phyloP scores from a whole-genome alignment of 805 yeast genomes.

The Zygosaccharomyces lentus region DNA sequence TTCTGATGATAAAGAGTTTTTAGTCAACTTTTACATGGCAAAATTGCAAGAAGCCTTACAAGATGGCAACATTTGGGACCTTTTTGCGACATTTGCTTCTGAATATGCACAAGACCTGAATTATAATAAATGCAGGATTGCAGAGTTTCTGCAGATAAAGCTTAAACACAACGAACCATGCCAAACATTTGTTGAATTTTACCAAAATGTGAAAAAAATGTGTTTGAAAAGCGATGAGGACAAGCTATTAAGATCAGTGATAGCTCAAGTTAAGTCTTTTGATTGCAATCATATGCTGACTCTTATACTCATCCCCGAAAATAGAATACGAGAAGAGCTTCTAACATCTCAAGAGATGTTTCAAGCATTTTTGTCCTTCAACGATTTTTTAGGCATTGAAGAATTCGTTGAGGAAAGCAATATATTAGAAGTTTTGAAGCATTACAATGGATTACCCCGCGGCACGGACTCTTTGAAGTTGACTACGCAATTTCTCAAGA shows the following conservation, averaged over 20 bases:
- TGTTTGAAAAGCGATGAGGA: conserved; percentile 9
- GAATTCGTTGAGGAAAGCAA: conserved; percentile 10
- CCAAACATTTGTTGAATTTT: conserved; percentile 10
- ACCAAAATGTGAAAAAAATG: conserved; percentile 8
- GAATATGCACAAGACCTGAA: conserved; percentile 25
- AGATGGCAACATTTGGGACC: conserved; percentile 17
- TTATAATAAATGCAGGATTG: conserved; percentile 24
- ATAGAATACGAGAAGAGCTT: conserved; percentile 1
- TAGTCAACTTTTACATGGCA: conserved; percentile 25
- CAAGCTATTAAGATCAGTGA: background rate
- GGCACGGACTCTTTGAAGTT: conserved; percentile 11
- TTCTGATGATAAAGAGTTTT: conserved; percentile 23
- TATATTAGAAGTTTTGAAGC: conserved; percentile 18
- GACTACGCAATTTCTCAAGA: conserved; percentile 16
- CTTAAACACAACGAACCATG: conserved; percentile 12
- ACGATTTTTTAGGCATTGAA: conserved; percentile 29
- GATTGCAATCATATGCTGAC: conserved; percentile 21
- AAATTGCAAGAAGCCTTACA: conserved; percentile 21
- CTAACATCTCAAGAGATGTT: conserved; percentile 13
- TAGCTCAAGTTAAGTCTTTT: conserved; percentile 14
- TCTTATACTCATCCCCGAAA: conserved; percentile 13
- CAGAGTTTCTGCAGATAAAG: conserved; percentile 20
- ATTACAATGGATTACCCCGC: conserved; percentile 15
- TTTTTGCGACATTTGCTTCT: conserved; percentile 13
- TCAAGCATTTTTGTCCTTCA: conserved; percentile 17